Evolutionary conservation across 179 eudicot genomes (phyloP), one percentile per base, ranked within the genome.

Genomic region (Corrigiola litoralis): DNA sequence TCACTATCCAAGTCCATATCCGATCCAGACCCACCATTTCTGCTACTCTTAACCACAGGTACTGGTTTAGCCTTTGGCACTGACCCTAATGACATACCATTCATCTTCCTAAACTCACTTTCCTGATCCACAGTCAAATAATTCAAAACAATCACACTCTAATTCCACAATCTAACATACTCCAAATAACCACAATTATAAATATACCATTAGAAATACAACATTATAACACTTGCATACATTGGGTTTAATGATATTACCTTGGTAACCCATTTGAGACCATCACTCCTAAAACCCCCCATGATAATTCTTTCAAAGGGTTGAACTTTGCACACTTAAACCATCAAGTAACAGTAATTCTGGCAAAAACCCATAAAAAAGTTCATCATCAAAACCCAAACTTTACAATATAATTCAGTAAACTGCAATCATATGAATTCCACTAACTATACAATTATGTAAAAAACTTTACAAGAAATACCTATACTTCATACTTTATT

Each of bases 221-320:
- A 55, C 14, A 12, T 1, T 1, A 8, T 5, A 54, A 31, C 9
- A 24, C 5, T 40, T 28, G 29, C 4, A 12, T 25, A 23, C 14
- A 44, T 17, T 18, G 65, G 72, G 65, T 55, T 54, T 13, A 4
- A 7, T 7, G 20, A 1, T 14, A 12, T 65, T 70, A 75, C 79
- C 79, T 70, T 38, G 54, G 23, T 70, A 53, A 75, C 68, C 79
- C 79, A 75, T 63, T 33, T 65, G 12, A 75, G 46, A 54, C 79
- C 75, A 31, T 66, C 75, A 56, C 24, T 75, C 65, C 54, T 75
- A 4, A 69, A 14, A 14, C 71, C 73, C 23, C 70, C 74, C 75
- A 75, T 66, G 67, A 49, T 47, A 45, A 40, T 31, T 31, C n/a
- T 12, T 51, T 33, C 63, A 51, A 54, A 16, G 67, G 23, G 17